phyloP scores from a whole-genome alignment of 2,329 filamentous ascomycete species.

The Alternaria gansuensis region DNA sequence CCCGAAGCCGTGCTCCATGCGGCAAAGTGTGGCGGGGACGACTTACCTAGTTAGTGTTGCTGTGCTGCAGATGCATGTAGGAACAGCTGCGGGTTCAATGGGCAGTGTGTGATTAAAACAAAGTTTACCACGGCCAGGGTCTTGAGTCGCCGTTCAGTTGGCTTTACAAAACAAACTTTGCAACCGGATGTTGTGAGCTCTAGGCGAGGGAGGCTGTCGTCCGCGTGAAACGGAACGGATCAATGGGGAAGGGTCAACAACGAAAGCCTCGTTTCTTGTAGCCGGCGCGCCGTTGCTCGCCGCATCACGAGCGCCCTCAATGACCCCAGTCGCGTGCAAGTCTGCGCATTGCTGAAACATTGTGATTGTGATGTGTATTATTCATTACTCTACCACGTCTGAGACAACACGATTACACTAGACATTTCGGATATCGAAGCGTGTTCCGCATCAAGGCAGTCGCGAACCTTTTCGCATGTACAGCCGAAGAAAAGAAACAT shows the following conservation, averaged over 20 bases:
- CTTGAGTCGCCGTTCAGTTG: constrained; percentile 17
- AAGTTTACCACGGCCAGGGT: constrained; percentile 19
- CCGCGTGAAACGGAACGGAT: constrained; percentile 3
- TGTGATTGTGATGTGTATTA: constrained; percentile 14
- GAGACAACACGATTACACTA: constrained; percentile 19
- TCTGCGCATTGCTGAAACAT: not conserved
- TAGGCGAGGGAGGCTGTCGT: constrained; percentile 3
- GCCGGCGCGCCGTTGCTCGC: constrained; percentile 4
- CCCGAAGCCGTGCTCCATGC: constrained; percentile 16
- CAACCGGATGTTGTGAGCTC: not conserved
- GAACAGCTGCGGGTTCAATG: constrained; percentile 17
- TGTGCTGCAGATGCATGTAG: constrained; percentile 26
- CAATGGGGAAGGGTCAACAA: constrained; percentile 10
- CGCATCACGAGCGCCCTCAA: constrained; percentile 9
- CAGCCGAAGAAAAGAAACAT: constrained; percentile 22
- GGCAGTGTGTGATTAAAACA: constrained; percentile 27
- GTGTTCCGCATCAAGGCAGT: constrained; percentile 13
- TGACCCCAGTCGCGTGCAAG: not conserved
- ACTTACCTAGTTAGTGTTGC: constrained; percentile 18
- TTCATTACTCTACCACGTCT: constrained; percentile 18
- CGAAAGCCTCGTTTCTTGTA: not conserved
- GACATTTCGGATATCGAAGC: constrained; percentile 20
- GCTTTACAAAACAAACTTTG: constrained; percentile 20
- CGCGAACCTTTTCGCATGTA: constrained; percentile 14
- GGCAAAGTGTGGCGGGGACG: constrained; percentile 28